phyloP scores from a whole-genome alignment of 2,329 filamentous ascomycete species.

The Scopulariopsis brevicaulis region DNA sequence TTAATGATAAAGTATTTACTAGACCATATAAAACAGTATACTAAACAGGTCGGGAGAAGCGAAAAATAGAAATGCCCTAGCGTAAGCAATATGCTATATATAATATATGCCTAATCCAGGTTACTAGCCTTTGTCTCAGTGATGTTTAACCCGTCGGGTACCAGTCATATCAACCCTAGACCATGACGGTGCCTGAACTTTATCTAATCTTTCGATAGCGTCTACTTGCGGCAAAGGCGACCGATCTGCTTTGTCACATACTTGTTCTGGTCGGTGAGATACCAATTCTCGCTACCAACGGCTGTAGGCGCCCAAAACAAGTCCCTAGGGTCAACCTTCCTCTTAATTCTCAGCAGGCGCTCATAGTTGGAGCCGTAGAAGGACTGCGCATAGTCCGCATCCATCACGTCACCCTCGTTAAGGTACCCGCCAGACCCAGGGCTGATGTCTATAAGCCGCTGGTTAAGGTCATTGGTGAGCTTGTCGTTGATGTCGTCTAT shows the following conservation, averaged over 20 bases:
- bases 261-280: conserved; percentile 10
- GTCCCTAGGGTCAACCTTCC: conserved; percentile 31
- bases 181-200: background rate
- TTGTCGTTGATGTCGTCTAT: conserved; percentile 13
- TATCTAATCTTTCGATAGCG: background rate
- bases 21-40: background rate
- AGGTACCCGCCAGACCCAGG: conserved; percentile 31
- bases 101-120: background rate
- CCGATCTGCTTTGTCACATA: conserved; percentile 20
- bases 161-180: background rate
- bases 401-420: conserved; percentile 37
- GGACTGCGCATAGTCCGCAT: conserved; percentile 26
- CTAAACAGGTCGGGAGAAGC: background rate
- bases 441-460: conserved; percentile 22
- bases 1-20: background rate
- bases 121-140: background rate
- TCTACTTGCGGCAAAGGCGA: conserved; percentile 21
- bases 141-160: background rate
- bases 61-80: background rate
- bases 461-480: conserved; percentile 18
- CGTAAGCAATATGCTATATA: background rate
- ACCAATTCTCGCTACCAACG: conserved; percentile 40
- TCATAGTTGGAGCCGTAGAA: conserved; percentile 37
- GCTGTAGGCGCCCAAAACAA: conserved; percentile 35
- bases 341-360: conserved; percentile 30